Percentiles rank a stretch among this genome's conserved stretches.
Evolutionary conservation across 495 filamentous ascomycete species (phyloP).

Genomic region (Lichenothelia convexa): DNA sequence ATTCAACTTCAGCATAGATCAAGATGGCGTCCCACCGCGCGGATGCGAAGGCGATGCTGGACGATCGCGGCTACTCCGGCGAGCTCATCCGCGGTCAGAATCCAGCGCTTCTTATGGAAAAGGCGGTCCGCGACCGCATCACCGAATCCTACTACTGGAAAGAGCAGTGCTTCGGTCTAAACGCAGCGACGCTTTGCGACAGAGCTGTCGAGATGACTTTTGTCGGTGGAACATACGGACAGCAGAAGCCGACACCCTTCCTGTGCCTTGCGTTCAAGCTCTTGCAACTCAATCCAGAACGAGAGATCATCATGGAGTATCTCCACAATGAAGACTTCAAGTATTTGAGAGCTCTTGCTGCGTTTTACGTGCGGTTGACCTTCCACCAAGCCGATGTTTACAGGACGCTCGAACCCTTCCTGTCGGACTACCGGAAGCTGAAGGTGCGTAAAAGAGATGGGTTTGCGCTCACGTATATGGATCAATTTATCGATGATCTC

Average conservation of each 20-base stretch:
- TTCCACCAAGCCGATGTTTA: conserved; percentile 69
- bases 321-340: conserved; percentile 43
- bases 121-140: conserved; percentile 85
- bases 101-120: conserved; percentile 77
- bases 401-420: conserved; percentile 57
- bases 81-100: conserved; percentile 60
- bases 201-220: conserved; percentile 67
- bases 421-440: conserved; percentile 73
- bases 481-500: conserved; percentile 86
- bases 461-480: conserved; percentile 58
- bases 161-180: conserved; percentile 92
- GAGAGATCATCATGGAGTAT: conserved; percentile 66
- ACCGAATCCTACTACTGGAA: conserved; percentile 93
- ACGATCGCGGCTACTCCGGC: conserved; percentile 38
- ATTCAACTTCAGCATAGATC: not conserved
- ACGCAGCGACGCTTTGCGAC: conserved; percentile 76
- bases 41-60: conserved; percentile 26
- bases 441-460: conserved; percentile 54
- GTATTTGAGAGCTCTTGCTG: conserved; percentile 73
- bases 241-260: conserved; percentile 77
- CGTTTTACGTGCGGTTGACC: conserved; percentile 85
- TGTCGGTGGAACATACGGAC: conserved; percentile 73
- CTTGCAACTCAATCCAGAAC: conserved; percentile 64
- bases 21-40: conserved; percentile 22
- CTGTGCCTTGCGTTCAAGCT: conserved; percentile 92